These are phyloP conservation scores for Russula sp. DNA, from an alignment of 768 basidiomycete species.

Conservation along the genomic window DNA sequence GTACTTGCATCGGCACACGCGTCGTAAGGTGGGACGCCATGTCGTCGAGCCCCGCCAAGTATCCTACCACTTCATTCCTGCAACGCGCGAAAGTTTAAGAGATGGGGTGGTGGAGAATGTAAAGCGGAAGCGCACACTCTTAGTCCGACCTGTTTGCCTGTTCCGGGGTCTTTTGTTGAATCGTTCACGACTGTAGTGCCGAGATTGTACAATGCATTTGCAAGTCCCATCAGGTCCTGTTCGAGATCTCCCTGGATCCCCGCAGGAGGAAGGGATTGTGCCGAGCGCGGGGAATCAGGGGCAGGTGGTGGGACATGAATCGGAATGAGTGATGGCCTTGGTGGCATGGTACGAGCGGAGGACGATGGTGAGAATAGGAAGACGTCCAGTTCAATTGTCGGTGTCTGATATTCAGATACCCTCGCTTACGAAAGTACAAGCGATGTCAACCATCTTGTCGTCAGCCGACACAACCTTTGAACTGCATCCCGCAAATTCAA, in stretches of 20 bases:
- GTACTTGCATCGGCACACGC: constrained; percentile 71
- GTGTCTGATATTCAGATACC: too few species aligned
- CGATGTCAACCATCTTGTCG: too few species aligned
- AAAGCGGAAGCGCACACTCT: constrained; percentile 53
- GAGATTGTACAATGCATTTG: constrained; percentile 74
- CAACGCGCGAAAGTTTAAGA: constrained; percentile 4
- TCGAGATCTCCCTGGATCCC: constrained; percentile 74
- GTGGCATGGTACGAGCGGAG: constrained; percentile 22
- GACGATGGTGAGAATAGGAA: constrained; percentile 4
- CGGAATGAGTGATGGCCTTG: constrained; percentile 15
- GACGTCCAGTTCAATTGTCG: too few species aligned
- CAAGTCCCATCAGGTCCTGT: constrained; percentile 70
- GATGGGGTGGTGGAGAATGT: background rate
- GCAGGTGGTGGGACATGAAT: constrained; percentile 37
- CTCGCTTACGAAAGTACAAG: too few species aligned
- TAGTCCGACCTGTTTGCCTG: constrained; percentile 70
- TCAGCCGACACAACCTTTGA: too few species aligned
- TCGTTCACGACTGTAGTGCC: constrained; percentile 83
- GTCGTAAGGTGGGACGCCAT: constrained; percentile 59
- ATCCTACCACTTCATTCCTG: constrained; percentile 73
- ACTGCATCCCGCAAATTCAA: too few species aligned
- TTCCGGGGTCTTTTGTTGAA: constrained; percentile 67
- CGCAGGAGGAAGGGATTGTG: constrained; percentile 67
- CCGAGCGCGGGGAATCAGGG: constrained; percentile 66
- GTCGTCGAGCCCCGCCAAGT: constrained; percentile 64